Conservation (phyloP, 441 rosid genomes). For the Pelargonium australe region DNA sequence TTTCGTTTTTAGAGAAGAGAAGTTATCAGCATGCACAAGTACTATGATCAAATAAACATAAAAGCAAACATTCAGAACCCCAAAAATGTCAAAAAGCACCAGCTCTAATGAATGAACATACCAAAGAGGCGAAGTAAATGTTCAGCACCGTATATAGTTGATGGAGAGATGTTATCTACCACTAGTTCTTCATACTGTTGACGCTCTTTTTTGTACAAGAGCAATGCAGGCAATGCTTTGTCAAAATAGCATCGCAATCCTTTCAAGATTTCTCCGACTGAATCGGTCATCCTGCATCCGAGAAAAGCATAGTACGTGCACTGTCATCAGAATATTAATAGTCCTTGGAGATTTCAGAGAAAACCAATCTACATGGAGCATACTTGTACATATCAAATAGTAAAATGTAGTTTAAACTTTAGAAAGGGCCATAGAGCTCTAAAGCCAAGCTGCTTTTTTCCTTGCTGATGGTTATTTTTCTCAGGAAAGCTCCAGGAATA, state of each 20-base stretch:
- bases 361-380: neutral
- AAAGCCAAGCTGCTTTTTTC: neutral
- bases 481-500: too few species aligned
- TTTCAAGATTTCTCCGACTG: conserved; percentile 75
- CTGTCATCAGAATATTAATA: conserved; percentile 2
- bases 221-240: conserved; percentile 78
- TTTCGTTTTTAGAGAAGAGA: too few species aligned
- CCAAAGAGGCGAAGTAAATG: conserved; percentile 96
- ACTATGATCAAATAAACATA: conserved; percentile 6
- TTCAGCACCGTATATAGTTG: conserved; percentile 93
- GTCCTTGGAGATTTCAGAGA: neutral
- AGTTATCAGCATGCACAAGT: neutral
- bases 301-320: conserved; percentile 17
- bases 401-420: too few species aligned
- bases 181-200: conserved; percentile 60
- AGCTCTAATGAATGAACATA: conserved; percentile 25
- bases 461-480: too few species aligned
- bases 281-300: conserved; percentile 63
- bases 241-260: conserved; percentile 89
- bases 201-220: conserved; percentile 82
- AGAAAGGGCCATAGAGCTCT: neutral
- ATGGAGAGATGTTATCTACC: conserved; percentile 60
- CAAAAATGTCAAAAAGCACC: neutral
- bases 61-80: neutral
- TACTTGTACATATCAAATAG: too few species aligned